These are phyloP conservation scores for Candida sojae DNA, from an alignment of 1,139 yeast species.

Conservation along the genomic window DNA sequence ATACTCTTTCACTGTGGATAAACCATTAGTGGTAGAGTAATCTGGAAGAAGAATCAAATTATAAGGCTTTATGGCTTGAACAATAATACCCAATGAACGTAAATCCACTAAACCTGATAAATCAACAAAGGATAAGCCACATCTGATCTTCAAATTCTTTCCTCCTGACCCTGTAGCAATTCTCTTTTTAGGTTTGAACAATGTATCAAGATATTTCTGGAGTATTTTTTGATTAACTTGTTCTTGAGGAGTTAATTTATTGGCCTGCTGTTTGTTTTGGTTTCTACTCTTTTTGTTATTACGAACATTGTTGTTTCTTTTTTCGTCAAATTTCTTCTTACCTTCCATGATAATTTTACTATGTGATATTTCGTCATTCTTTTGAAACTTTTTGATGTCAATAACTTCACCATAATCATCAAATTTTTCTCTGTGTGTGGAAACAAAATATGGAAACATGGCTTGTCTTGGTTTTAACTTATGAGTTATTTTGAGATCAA, in stretches of 20 bases:
- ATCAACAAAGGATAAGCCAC: conserved; percentile 79
- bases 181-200: conserved; percentile 57
- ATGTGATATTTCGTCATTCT: conserved; percentile 52
- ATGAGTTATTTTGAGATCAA: conserved; percentile 67
- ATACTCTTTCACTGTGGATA: conserved; percentile 26
- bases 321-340: conserved; percentile 33
- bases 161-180: conserved; percentile 23
- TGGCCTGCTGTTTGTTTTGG: conserved; percentile 17
- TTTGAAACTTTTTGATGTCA: conserved; percentile 62
- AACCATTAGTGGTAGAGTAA: conserved; percentile 32
- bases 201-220: conserved; percentile 55
- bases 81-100: conserved; percentile 76
- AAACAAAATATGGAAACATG: conserved; percentile 71
- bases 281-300: conserved; percentile 18
- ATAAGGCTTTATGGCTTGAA: conserved; percentile 79
- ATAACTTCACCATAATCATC: conserved; percentile 89
- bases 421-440: conserved; percentile 49
- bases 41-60: conserved; percentile 64
- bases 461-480: conserved; percentile 62
- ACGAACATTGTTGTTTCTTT: conserved; percentile 20
- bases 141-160: conserved; percentile 53
- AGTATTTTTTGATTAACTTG: conserved; percentile 43
- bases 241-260: conserved; percentile 48
- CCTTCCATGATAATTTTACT: conserved; percentile 37
- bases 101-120: conserved; percentile 84